Percentiles rank a stretch among this genome's conserved stretches.
Conservation (phyloP, 768 basidiomycete species). For the Russula vinacea region DNA sequence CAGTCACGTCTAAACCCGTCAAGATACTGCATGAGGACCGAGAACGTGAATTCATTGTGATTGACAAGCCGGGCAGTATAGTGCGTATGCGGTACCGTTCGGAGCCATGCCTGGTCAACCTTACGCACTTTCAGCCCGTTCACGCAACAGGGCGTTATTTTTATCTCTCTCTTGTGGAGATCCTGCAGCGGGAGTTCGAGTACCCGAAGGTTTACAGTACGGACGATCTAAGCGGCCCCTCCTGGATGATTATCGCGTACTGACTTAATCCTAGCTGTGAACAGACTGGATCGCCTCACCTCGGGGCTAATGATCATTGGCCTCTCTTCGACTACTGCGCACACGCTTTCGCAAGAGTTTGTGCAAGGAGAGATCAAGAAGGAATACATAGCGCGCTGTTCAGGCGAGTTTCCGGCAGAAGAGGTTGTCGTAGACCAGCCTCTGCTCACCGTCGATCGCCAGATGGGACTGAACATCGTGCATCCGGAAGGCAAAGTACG, state of each 20-base stretch:
- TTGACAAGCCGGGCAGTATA: constrained; percentile 96
- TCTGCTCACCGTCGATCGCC: constrained; percentile 86
- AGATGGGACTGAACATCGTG: constrained; percentile 95
- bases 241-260: not conserved
- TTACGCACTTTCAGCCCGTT: constrained; percentile 59
- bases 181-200: constrained; percentile 80
- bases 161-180: constrained; percentile 83
- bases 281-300: constrained; percentile 90
- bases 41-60: constrained; percentile 80
- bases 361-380: constrained; percentile 78
- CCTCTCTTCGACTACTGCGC: constrained; percentile 63
- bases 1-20: constrained; percentile 81
- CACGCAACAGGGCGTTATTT: constrained; percentile 91
- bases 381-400: constrained; percentile 87
- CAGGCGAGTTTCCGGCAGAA: constrained; percentile 81
- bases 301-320: constrained; percentile 95
- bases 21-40: constrained; percentile 74
- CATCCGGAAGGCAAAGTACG: constrained; percentile 91
- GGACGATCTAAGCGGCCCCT: constrained; percentile 32
- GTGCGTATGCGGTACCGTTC: constrained; percentile 50
- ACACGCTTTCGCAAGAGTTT: constrained; percentile 76
- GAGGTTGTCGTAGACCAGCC: constrained; percentile 84
- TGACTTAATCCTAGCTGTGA: constrained; percentile 65
- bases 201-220: constrained; percentile 78
- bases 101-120: not conserved